These are phyloP conservation scores for Colletotrichum scovillei DNA, from an alignment of 2,329 filamentous ascomycete genomes.

Conservation along the genomic window DNA sequence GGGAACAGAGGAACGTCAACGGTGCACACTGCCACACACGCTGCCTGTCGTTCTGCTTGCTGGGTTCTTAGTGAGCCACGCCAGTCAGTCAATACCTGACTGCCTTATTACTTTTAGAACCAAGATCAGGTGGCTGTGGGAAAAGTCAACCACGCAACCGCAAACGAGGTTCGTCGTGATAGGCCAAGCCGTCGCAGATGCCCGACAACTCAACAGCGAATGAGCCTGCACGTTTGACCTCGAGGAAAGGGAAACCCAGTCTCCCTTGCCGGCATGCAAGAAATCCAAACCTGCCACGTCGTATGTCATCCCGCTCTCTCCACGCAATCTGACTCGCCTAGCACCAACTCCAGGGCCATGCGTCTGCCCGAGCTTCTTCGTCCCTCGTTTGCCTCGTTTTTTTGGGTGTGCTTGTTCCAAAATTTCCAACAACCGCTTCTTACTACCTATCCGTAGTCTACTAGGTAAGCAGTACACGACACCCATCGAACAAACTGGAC, in stretches of 20 bases:
- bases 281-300: conserved; percentile 35
- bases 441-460: too few species aligned
- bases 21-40: neutral
- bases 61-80: neutral
- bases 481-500: neutral
- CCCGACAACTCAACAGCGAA: conserved; percentile 19
- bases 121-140: conserved; percentile 14
- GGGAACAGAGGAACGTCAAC: neutral
- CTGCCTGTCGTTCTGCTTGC: neutral
- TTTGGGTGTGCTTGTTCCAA: neutral
- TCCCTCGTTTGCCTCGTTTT: conserved; percentile 11
- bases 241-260: conserved; percentile 28
- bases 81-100: neutral
- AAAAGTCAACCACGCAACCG: conserved; percentile 13
- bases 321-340: conserved; percentile 34
- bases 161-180: conserved; percentile 21
- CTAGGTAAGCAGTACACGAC: too few species aligned
- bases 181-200: conserved; percentile 15
- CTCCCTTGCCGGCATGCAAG: conserved; percentile 6
- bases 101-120: neutral
- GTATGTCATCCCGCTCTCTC: conserved; percentile 34
- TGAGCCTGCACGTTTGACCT: conserved; percentile 22
- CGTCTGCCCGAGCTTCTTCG: conserved; percentile 12
- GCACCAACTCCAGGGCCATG: conserved; percentile 6
- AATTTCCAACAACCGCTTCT: neutral